These are phyloP conservation scores for Clitopilus passeckerianus DNA, from an alignment of 768 basidiomycete genomes.

Conservation along the genomic window DNA sequence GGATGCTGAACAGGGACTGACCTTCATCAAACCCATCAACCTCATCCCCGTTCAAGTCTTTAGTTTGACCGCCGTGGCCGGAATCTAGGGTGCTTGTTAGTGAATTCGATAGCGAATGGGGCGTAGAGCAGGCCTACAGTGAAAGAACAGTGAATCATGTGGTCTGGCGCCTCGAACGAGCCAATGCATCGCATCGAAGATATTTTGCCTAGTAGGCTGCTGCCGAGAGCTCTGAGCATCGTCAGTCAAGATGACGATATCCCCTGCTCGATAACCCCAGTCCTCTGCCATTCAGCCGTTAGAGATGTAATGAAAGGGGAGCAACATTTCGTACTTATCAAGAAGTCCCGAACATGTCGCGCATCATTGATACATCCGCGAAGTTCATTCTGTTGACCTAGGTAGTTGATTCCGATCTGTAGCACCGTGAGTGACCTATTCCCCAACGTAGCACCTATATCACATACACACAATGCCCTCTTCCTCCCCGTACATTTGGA, in stretches of 20 bases:
- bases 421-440: not conserved
- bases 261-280: slow-evolving; percentile 50
- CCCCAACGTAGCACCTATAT: slow-evolving; percentile 3
- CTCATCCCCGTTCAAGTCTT: slow-evolving; percentile 75
- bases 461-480: slow-evolving; percentile 77
- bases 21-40: slow-evolving; percentile 78
- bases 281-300: slow-evolving; percentile 14
- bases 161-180: slow-evolving; percentile 63
- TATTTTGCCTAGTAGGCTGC: slow-evolving; percentile 42
- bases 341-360: slow-evolving; percentile 60
- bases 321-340: slow-evolving; percentile 40
- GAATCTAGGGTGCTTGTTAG: slow-evolving; percentile 50
- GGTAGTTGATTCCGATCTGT: slow-evolving; percentile 80
- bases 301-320: not conserved
- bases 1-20: slow-evolving; percentile 11
- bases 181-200: slow-evolving; percentile 47
- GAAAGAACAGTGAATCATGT: slow-evolving; percentile 76
- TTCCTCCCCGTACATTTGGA: slow-evolving; percentile 74
- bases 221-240: slow-evolving; percentile 36
- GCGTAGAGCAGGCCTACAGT: slow-evolving; percentile 38
- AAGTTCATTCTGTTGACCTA: slow-evolving; percentile 56
- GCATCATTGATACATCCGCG: slow-evolving; percentile 83
- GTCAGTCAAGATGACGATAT: slow-evolving; percentile 71
- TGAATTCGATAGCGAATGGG: not conserved
- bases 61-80: slow-evolving; percentile 92